A percentile compares a stretch with the other conserved stretches of the same genome.
Conservation (phyloP, 257 asterid species). For the Salvia rosmarinus region DNA sequence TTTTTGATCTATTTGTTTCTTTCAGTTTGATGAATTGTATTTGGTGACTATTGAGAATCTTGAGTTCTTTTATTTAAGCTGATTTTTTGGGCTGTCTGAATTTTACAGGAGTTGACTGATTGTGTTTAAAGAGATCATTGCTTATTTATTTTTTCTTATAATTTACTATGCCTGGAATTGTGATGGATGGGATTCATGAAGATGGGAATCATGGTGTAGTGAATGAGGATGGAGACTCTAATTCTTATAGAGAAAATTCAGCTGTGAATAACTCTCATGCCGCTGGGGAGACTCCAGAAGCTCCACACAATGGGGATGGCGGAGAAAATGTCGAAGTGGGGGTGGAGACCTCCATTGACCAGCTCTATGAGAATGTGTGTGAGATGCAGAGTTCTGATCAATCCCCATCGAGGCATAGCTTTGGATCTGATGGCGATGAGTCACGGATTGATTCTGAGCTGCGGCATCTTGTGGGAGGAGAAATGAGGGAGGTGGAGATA, state of each 20-base stretch:
- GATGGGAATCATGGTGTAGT: slow-evolving; percentile 47
- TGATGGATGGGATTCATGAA: slow-evolving; percentile 62
- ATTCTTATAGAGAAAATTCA: slow-evolving; percentile 41
- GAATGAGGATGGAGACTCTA: slow-evolving; percentile 52
- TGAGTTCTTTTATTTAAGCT: slow-evolving; percentile 31
- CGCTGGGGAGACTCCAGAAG: slow-evolving; percentile 41
- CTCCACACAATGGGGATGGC: slow-evolving; percentile 43
- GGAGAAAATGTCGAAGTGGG: slow-evolving; percentile 42
- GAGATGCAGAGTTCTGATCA: slow-evolving; percentile 98
- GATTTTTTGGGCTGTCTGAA: slow-evolving; percentile 5
- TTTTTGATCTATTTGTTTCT: slow-evolving; percentile 34
- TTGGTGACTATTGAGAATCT: not conserved
- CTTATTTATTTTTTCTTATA: slow-evolving; percentile 32
- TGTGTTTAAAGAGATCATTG: slow-evolving; percentile 37
- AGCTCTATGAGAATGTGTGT: slow-evolving; percentile 82
- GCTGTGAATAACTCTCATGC: slow-evolving; percentile 34
- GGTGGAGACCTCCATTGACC: slow-evolving; percentile 80
- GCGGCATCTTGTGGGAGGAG: slow-evolving; percentile 90
- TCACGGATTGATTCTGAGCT: slow-evolving; percentile 87
- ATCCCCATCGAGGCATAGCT: slow-evolving; percentile 86
- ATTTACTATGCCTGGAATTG: slow-evolving; percentile 90
- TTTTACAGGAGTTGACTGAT: slow-evolving; percentile 45
- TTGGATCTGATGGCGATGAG: slow-evolving; percentile 94
- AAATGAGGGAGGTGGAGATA: slow-evolving; percentile 78
- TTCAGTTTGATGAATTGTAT: slow-evolving; percentile 19